Base-by-base conservation (phyloP, 805 yeast genomes). In the Wickerhamiella lipophila region DNA sequence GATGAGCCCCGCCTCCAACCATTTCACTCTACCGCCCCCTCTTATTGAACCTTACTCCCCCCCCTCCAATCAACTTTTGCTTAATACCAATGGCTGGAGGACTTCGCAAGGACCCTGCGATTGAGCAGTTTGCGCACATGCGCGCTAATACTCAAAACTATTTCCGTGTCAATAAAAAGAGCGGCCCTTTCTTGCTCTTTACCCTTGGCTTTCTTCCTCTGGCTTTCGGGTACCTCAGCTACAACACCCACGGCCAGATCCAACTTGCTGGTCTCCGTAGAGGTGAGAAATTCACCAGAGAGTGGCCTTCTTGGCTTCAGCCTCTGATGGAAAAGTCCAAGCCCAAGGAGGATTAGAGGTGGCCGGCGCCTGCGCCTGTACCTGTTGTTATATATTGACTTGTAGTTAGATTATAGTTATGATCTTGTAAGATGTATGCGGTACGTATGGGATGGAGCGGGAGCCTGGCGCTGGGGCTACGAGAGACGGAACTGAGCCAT, bases 81-180 rank as follows among this genome's bases (percentile, higher is more conserved):
- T 40, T 34, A 40, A 29, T 41, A 32, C 35, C 25, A 57, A n/a
- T 57, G 60, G 60, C 57, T 18, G 60, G 60, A 44, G 64, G 60
- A 41, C 61, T 62, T 34, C 56, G 57, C 52, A 56, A 60, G 43
- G 66, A 63, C 41, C 56, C 59, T 44, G 65, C 64, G 38, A 61
- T 63, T 48, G 66, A 63, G 59, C 57, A 55, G 57, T 63, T 59
- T 54, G 60, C 57, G 54, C 59, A 56, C 46, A 60, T 60, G 65
- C 59, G 64, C 49, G 60, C 52, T 34, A 57, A 57, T 52, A 50
- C 58, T 38, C 56, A 55, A 38, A 54, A 60, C 50, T 41, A 57
- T 54, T 62, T 62, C 57, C 55, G 59, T 46, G 44, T 61, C 55
- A 62, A 53, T 50, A 49, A 53, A 27, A 53, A 55, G 45, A 54